Evolutionary conservation across 169 alveolate genomes (phyloP), one percentile per base, ranked within the genome.

Genomic region (Cyclospora cayetanensis): DNA sequence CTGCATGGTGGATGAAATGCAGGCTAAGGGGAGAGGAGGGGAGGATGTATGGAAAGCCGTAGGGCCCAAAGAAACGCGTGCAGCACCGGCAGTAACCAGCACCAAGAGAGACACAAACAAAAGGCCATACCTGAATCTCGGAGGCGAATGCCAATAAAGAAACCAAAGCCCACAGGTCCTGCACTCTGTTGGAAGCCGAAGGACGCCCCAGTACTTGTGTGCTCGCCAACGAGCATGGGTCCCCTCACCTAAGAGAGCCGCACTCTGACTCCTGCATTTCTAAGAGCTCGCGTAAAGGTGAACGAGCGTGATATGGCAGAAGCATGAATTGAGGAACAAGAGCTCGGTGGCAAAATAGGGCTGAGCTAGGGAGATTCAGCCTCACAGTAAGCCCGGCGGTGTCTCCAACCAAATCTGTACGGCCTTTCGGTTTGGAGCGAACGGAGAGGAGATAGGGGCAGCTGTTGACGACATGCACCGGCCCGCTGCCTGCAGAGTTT

Each of bases 331-430:
- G 60, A 50, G 60, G 18, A 18, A 9, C 18, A 18, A 50, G 25
- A 50, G 9, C 60, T 50, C 25, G 60, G 25, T 18, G 9, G 60
- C 18, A 18, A 9, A 9, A 50, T 50, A 50, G 60, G 15, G 76
- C 15, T 15, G 11, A 15, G 9, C 27, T n/a, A n/a, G n/a, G n/a
- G n/a, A n/a, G n/a, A n/a, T n/a, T n/a, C n/a, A 22, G 37, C 9
- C 89, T 50, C 34, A 79, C 89, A 22, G 25, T 53, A 7, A 79
- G 50, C 1, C 89, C 89, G 18, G 89, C 89, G 20, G 43, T n/a
- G n/a, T 79, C 89, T 5, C 89, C 89, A 37, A 79, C 89, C 18
- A 79, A 50, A 34, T 79, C 89, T 3, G 89, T 79, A 50, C 89
- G 68, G 5, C 89, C 89, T n/a, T 12, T 25, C 20, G 89, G 89